Conservation (phyloP, 306 rosid genomes). For the Quercus mongolica region DNA sequence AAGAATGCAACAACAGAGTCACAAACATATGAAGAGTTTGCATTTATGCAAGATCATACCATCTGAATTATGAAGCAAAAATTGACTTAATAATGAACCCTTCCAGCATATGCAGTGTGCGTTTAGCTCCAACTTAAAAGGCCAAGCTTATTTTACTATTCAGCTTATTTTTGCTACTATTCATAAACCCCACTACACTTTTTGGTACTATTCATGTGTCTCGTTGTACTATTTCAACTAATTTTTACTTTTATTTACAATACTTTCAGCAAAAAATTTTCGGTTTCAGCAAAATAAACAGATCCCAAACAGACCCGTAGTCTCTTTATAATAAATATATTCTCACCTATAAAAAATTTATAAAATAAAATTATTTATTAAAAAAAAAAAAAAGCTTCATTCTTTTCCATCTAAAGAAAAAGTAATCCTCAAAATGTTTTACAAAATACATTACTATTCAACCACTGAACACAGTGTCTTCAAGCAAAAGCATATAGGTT, state of each 20-base stretch:
- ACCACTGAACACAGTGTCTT: not conserved
- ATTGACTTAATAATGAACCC: not conserved
- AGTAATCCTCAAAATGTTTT: not conserved
- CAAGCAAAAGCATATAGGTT: not conserved
- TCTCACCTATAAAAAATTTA: too few relatives aligned
- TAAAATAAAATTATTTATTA: too few relatives aligned
- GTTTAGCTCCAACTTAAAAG: too few relatives aligned
- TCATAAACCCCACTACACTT: too few relatives aligned
- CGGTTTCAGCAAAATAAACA: too few relatives aligned
- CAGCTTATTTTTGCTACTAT: too few relatives aligned
- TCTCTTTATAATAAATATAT: not conserved
- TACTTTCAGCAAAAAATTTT: too few relatives aligned
- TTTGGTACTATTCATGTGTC: fast-evolving
- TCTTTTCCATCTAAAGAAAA: not conserved
- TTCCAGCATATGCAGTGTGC: not conserved
- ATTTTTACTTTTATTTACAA: too few relatives aligned
- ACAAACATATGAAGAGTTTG: not conserved
- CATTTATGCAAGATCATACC: not conserved
- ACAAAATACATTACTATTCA: not conserved
- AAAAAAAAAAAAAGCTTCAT: not conserved
- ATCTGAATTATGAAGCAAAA: not conserved
- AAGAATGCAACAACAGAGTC: not conserved
- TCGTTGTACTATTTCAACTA: too few relatives aligned
- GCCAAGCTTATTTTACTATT: too few relatives aligned
- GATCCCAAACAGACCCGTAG: too few relatives aligned